Base-by-base conservation (phyloP, 352 stramenopile species). In the Phytophthora foliorum region DNA sequence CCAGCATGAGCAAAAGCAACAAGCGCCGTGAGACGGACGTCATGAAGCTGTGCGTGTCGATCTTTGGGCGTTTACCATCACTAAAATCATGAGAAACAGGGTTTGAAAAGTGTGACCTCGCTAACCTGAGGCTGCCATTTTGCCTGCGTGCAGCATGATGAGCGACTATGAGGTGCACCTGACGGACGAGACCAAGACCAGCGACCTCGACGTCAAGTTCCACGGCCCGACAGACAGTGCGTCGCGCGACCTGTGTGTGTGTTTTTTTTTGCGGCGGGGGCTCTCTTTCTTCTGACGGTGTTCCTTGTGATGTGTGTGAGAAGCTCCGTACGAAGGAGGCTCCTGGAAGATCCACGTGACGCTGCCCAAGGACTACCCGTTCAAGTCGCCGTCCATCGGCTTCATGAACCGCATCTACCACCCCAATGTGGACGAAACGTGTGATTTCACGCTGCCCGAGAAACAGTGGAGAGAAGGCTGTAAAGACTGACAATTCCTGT, bases 331-430 rank as follows among this genome's bases (percentile, higher is more conserved):
- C 58, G 87, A 97, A 88, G 92, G 92, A 46, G 93, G 93, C 4
- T 78, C 89, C 38, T 98, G 93, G 93, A 97, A 98, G 76, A 93
- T 98, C 41, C 93, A 98, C 61, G 93, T 98, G 53, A 94, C 89
- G 54, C 67, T 98, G 39, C 93, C 93, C 2, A 96, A 92, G 38
- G 93, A 98, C 39, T 98, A 98, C 59, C 93, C 93, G 36, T 98
- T 97, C 82, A 97, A 97, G 72, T 97, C 89, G 27, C 93, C 93
- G 0, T 98, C 93, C 19, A 98, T 98, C 38, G 93, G 93, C 58
- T 98, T 98, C 69, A 68, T 91, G 38, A 98, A 98, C 80, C 86
- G 90, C 64, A 97, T 98, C 57, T 98, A 96, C 71, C 93, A 98
- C 57, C 93, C 93, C 21, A 98, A 98, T 56, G 93, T 98, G 56